Base-by-base conservation (phyloP, 2,329 filamentous ascomycete genomes). In the Fusarium nodosum region DNA sequence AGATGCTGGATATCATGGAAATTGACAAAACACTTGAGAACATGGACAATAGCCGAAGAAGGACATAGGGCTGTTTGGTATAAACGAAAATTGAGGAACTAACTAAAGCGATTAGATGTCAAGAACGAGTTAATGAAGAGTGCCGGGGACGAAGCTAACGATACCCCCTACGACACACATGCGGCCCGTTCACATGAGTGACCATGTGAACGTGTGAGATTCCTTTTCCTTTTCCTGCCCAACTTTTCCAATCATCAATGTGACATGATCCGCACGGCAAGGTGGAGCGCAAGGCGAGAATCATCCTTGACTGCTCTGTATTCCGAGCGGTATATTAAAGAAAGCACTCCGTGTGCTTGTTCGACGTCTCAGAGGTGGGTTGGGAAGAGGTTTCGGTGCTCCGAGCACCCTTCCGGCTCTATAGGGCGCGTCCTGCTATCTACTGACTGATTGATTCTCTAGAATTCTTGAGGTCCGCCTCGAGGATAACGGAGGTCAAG, bases 241-340 rank as follows among this genome's bases (percentile, higher is more conserved):
- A 22, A 45, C n/a, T 39, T 39, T 39, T 39, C 16, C 22, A 31
- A 30, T 41, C 30, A 39, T 48, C 34, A 34, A 47, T n/a, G 34
- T 56, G 67, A 56, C 64, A 66, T 54, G 56, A 75, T 87, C 87
- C 88, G 88, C 88, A 88, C 87, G 88, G 87, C 87, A 85, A 88
- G 88, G 88, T 91, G 88, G 88, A 91, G 88, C 87, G 87, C 88
- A 91, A 91, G 88, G 88, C 87, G 87, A 90, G 88, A 88, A 78
- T 82, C 82, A 88, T 91, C 88, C 88, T 91, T 91, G 88, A 85
- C 82, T 84, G 85, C 88, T 90, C 87, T 90, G 88, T 91, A 91
- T 90, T 90, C 88, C 87, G 88, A 89, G 88, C 88, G 88, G 88
- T 87, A 91, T 66, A 91, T 85, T 68, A 87, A 69, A 60, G 38